These are phyloP conservation scores for Neospora caninum DNA, from an alignment of 169 alveolate species.

Conservation along the genomic window DNA sequence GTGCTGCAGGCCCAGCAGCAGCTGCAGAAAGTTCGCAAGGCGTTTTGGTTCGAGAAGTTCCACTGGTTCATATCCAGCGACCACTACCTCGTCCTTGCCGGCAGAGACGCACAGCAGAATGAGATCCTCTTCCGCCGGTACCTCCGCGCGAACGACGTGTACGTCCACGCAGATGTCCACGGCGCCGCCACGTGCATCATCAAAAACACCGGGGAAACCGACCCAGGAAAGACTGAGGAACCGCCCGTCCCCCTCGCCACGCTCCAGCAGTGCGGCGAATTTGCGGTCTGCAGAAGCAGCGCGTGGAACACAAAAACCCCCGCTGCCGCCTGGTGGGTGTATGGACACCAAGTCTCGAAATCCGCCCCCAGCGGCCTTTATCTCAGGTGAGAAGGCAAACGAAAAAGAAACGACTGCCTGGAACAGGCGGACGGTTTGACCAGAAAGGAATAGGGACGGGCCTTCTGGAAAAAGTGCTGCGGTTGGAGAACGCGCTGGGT, in stretches of 20 bases:
- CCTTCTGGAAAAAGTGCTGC: too few species aligned
- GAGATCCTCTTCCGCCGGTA: slow-evolving; percentile 94
- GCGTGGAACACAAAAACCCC: slow-evolving; percentile 95
- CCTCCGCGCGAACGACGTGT: slow-evolving; percentile 87
- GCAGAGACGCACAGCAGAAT: slow-evolving; percentile 94
- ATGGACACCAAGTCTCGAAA: slow-evolving; percentile 94
- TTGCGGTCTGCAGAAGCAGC: slow-evolving; percentile 90
- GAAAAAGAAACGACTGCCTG: too few species aligned
- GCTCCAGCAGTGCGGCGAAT: slow-evolving; percentile 75
- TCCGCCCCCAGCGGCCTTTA: slow-evolving; percentile 90
- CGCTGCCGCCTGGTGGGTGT: slow-evolving; percentile 96
- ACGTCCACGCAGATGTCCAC: slow-evolving; percentile 96
- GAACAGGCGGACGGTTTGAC: background rate
- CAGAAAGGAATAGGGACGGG: background rate
- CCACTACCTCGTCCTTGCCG: slow-evolving; percentile 85
- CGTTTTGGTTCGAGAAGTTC: slow-evolving; percentile 97
- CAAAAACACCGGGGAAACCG: slow-evolving; percentile 86
- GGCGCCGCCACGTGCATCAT: slow-evolving; percentile 98
- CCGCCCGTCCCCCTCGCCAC: slow-evolving; percentile 70
- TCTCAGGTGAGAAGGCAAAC: background rate
- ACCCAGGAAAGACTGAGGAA: slow-evolving; percentile 84
- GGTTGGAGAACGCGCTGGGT: too few species aligned
- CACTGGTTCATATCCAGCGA: slow-evolving; percentile 95
- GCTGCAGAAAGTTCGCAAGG: slow-evolving; percentile 77
- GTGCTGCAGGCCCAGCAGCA: slow-evolving; percentile 42